phyloP scores from a whole-genome alignment of 768 basidiomycete genomes.

The Russula lepida region DNA sequence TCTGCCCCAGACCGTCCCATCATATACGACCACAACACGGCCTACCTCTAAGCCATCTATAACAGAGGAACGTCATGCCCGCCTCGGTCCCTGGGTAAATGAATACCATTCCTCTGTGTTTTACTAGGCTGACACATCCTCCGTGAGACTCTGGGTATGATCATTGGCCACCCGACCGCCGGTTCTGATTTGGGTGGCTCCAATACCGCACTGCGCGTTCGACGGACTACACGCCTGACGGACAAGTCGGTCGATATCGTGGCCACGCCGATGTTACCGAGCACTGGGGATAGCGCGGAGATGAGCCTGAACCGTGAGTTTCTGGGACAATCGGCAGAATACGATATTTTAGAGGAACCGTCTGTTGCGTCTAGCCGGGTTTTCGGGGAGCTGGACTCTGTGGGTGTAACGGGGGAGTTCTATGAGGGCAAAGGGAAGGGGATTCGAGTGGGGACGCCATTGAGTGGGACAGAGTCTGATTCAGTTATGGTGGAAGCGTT shows the following conservation, averaged over 20 bases:
- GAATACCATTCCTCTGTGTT: neutral
- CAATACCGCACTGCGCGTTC: neutral
- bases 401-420: neutral
- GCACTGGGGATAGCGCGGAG: neutral
- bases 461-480: neutral
- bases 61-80: constrained; percentile 13
- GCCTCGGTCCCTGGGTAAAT: constrained; percentile 17
- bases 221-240: constrained; percentile 1
- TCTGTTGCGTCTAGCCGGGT: neutral
- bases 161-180: neutral
- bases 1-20: constrained; percentile 8
- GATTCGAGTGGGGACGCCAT: neutral
- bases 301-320: neutral
- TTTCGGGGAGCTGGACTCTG: neutral
- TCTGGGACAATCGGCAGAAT: neutral
- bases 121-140: constrained; percentile 1
- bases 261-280: neutral
- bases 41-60: constrained; percentile 7
- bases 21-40: constrained; percentile 6
- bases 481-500: constrained; percentile 1
- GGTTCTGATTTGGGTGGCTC: neutral
- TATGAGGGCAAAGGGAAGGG: neutral
- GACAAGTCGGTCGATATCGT: neutral
- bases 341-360: constrained; percentile 8
- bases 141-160: constrained; percentile 7